Evolutionary conservation across 2,329 filamentous ascomycete genomes (phyloP).

Genomic region (Plectosphaerella cucumerina): DNA sequence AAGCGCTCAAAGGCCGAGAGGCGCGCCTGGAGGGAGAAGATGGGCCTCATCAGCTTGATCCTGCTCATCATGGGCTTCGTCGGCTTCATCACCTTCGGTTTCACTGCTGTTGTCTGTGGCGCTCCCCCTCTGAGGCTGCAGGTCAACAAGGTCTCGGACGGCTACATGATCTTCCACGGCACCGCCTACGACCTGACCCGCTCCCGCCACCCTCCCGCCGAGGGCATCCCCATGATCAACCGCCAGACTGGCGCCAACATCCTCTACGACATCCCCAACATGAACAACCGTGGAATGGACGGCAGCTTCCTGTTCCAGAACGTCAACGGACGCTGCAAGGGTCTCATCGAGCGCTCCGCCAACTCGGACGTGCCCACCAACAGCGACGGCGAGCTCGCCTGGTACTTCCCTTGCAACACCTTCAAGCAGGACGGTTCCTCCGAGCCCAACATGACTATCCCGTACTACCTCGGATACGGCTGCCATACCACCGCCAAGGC

Average conservation of each 20-base stretch:
- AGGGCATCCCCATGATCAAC: conserved; percentile 61
- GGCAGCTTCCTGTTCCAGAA: conserved; percentile 98
- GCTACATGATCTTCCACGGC: conserved; percentile 97
- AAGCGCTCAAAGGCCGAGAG: conserved; percentile 82
- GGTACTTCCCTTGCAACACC: conserved; percentile 92
- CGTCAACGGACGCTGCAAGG: conserved; percentile 96
- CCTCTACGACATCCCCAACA: conserved; percentile 74
- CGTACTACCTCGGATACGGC: conserved; percentile 77
- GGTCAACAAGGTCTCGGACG: conserved; percentile 73
- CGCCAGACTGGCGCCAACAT: conserved; percentile 65
- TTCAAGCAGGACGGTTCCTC: conserved; percentile 93
- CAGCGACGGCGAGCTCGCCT: conserved; percentile 68
- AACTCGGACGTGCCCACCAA: conserved; percentile 79
- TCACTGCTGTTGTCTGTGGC: conserved; percentile 84
- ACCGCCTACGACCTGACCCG: conserved; percentile 76
- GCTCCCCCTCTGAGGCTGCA: conserved; percentile 67
- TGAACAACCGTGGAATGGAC: conserved; percentile 78
- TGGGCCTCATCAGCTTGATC: conserved; percentile 94
- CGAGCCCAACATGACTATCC: conserved; percentile 66
- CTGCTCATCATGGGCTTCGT: conserved; percentile 81
- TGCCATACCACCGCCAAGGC: conserved; percentile 76
- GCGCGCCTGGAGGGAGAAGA: conserved; percentile 95
- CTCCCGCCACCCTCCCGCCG: conserved; percentile 75
- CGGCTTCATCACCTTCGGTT: conserved; percentile 94
- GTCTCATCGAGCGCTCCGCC: conserved; percentile 68